Percentiles rank a stretch among this genome's conserved stretches.
Conservation (phyloP, 1,284 basidiomycete species). For the Trichosporon coremiiforme region DNA sequence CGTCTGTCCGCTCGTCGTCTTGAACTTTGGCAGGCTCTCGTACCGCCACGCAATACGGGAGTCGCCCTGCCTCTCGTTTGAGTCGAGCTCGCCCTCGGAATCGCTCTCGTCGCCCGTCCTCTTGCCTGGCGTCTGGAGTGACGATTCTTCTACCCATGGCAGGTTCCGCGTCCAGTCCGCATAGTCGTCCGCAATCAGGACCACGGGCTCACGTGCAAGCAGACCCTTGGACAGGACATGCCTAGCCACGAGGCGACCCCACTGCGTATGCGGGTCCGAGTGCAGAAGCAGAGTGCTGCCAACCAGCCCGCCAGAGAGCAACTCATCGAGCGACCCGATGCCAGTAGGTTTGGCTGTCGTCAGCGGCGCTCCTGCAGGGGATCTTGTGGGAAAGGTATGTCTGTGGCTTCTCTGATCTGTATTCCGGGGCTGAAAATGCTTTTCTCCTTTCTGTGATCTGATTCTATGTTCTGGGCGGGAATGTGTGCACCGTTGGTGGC, state of each 20-base stretch:
- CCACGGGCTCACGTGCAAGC: conserved; percentile 67
- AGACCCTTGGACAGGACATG: conserved; percentile 89
- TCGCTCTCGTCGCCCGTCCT: conserved; percentile 56
- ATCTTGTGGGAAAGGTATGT: too few species aligned
- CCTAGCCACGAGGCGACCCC: conserved; percentile 80
- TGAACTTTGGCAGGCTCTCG: conserved; percentile 82
- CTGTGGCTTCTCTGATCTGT: too few species aligned
- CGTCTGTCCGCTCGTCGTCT: neutral
- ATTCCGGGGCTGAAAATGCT: too few species aligned
- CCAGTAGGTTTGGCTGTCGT: conserved; percentile 66
- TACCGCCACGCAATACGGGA: conserved; percentile 90
- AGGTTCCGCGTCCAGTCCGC: conserved; percentile 64
- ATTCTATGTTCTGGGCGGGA: too few species aligned
- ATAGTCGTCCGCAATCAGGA: conserved; percentile 67
- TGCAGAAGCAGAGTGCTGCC: conserved; percentile 74
- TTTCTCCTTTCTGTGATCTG: too few species aligned
- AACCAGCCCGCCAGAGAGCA: conserved; percentile 88
- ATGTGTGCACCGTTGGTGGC: too few species aligned
- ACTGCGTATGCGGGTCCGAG: conserved; percentile 80
- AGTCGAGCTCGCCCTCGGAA: conserved; percentile 60
- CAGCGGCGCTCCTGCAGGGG: too few species aligned
- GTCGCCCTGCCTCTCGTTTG: conserved; percentile 57
- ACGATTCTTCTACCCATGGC: conserved; percentile 69
- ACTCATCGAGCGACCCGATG: conserved; percentile 90
- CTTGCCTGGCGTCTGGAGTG: conserved; percentile 29